Base-by-base conservation (phyloP, 192 early-diverging fungal genomes). In the Podila epigama region DNA sequence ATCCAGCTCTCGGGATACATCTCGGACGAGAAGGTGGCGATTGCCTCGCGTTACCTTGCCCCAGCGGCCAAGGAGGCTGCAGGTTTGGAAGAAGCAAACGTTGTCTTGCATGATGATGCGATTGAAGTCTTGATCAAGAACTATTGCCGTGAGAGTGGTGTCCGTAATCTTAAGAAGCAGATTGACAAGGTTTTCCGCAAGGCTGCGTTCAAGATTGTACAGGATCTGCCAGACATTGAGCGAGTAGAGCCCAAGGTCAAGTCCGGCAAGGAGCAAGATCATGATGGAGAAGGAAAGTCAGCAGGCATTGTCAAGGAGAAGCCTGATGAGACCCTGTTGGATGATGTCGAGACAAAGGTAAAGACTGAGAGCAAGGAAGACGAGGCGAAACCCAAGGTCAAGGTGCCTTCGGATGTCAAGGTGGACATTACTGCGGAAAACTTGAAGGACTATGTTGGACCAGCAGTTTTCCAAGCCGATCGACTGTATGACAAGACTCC, bases 151-250 rank as follows among this genome's bases (percentile, higher is more conserved):
- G 98, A 99, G 82, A 95, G 92, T 71, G 98, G 98, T 33, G 98
- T 99, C 36, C 89, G 98, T 56, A 97, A 96, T 69, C 81, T 99
- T 55, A 99, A 99, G 83, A 98, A 99, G 82, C 96, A 98, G 44
- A 94, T 99, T 35, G 98, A 99, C 58, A 99, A 99, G 84, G 90
- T 99, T 28, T 99, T 91, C 87, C 89, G 98, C 50, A 99, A 99
- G 82, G 95, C 96, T 4, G 98, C 97, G 25, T 87, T 93, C 37
- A 89, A 92, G 75, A 89, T 98, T 48, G 95, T 97, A 11, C 65
- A 88, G 50, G 83, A 87, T 28, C 79, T 86, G 44, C 71, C 71
- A 0, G 71, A 75, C 13, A 54, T 75, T 27, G 71, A 75, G n/a
- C 71, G 71, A 32, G 65, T 63, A 35, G 58, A 36, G 7, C 70